A percentile compares a stretch with the other conserved stretches of the same genome.
These are phyloP conservation scores for Epichloe bromicola DNA, from an alignment of 2,329 filamentous ascomycete genomes.

Conservation along the genomic window DNA sequence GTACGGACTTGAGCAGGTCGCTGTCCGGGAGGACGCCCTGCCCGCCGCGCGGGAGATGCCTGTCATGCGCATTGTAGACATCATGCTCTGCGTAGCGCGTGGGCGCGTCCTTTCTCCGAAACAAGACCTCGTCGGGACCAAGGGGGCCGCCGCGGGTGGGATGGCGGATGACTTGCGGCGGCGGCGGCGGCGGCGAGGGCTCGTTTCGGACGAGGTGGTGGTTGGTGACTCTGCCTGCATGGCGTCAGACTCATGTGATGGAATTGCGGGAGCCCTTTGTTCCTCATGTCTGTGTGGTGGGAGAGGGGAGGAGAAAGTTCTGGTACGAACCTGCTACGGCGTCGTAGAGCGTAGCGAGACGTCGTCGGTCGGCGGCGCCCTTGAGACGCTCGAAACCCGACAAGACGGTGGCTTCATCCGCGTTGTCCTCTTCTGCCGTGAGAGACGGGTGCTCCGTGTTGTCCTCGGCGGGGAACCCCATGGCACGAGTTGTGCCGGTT, in stretches of 20 bases:
- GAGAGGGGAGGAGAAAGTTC: no score
- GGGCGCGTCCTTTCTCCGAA: conserved; percentile 50
- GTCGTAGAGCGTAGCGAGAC: conserved; percentile 51
- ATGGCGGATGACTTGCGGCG: conserved; percentile 9
- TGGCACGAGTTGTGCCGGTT: not conserved
- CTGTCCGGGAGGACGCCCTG: conserved; percentile 47
- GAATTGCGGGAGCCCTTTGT: not conserved
- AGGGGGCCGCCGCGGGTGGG: conserved; percentile 24
- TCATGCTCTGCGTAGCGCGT: conserved; percentile 57
- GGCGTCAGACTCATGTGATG: conserved; percentile 13
- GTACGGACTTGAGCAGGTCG: conserved; percentile 55
- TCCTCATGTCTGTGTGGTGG: no score
- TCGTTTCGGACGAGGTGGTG: conserved; percentile 12
- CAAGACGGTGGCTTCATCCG: not conserved
- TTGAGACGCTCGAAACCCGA: conserved; percentile 6
- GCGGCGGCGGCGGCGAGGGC: not conserved
- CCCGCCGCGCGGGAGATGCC: conserved; percentile 34
- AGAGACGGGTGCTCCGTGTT: not conserved
- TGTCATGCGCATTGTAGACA: conserved; percentile 53
- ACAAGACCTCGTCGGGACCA: conserved; percentile 59
- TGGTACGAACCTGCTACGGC: conserved; percentile 48
- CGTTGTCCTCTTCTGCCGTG: conserved; percentile 3
- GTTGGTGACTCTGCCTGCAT: conserved; percentile 19
- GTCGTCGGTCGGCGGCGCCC: conserved; percentile 12
- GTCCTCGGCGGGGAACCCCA: not conserved